Evolutionary conservation across 2,329 filamentous ascomycete species (phyloP), one percentile per base, ranked within the genome.

Genomic region (Ceratocystis smalleyi): DNA sequence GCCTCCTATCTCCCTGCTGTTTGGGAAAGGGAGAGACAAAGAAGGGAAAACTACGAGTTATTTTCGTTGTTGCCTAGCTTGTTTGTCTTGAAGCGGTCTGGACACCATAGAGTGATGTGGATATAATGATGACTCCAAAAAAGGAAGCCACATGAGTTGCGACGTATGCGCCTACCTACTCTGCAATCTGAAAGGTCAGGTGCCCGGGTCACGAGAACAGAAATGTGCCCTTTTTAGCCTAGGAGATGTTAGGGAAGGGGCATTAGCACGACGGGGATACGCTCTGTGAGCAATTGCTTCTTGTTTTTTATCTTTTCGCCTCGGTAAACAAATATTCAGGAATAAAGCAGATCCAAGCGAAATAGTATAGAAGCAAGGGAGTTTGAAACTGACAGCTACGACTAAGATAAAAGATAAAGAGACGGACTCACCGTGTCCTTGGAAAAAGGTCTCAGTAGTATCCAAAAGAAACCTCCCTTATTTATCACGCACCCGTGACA

Each of bases 161-260:
- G 32, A 19, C 24, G 49, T 54, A 30, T 32, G 17, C n/a, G 47
- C 54, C 17, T 35, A 19, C 54, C 12, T 57, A 7, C 27, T 17
- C 3, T 35, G 54, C 17, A 55, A 57, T 35, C 27, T 57, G 27
- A n/a, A n/a, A 61, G 19, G 59, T 61, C 59, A 61, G 43, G 45
- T 61, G 59, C 19, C 22, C 17, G 10, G 43, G 59, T 61, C 59
- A 61, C 45, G 59, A 47, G 59, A 49, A 32, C 59, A 40, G 10
- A 40, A 47, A 49, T 24, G 7, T 19, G 5, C 2, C 15, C 24
- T 32, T 43, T 49, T 30, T 27, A 24, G 17, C 59, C 2, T 2
- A 15, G 35, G 15, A 40, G 10, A 40, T 40, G 10, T 12, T 40
- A 40, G 35, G 24, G 59, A 61, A 49, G 45, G 43, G 32, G 59